Conservation (phyloP, 2,329 filamentous ascomycete genomes). For the Knoxdaviesia capensis region DNA sequence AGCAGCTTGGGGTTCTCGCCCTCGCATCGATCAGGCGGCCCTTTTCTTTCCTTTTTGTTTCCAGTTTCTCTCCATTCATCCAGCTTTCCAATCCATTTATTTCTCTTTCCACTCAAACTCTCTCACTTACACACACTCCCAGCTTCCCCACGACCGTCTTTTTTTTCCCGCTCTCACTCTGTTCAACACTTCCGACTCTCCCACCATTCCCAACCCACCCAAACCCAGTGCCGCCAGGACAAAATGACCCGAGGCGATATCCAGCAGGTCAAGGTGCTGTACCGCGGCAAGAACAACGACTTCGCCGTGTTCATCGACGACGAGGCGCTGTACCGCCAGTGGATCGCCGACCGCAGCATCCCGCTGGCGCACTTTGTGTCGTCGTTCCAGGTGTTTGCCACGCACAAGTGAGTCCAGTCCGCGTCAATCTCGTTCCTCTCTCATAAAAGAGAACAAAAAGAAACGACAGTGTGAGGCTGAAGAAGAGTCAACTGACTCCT, state of each 20-base stretch:
- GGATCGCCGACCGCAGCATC: slow-evolving; percentile 60
- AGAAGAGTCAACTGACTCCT: too few relatives aligned
- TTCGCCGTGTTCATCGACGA: slow-evolving; percentile 41
- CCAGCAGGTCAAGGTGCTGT: slow-evolving; percentile 59
- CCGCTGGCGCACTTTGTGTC: slow-evolving; percentile 73
- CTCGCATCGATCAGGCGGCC: too few relatives aligned
- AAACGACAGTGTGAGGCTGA: slow-evolving; percentile 7
- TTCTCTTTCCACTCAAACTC: too few relatives aligned
- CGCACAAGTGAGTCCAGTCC: slow-evolving; percentile 52
- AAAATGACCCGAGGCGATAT: slow-evolving; percentile 56
- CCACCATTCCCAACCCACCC: slow-evolving; percentile 3
- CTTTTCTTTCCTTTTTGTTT: too few relatives aligned
- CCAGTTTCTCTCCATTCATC: too few relatives aligned
- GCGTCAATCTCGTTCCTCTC: not conserved
- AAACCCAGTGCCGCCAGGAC: slow-evolving; percentile 5
- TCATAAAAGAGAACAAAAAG: not conserved
- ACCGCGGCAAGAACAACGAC: slow-evolving; percentile 48
- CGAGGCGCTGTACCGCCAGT: slow-evolving; percentile 49
- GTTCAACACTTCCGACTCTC: too few relatives aligned
- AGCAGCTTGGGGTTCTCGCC: too few relatives aligned
- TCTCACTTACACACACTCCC: too few relatives aligned
- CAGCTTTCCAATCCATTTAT: too few relatives aligned
- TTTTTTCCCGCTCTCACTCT: too few relatives aligned
- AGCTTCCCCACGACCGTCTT: too few relatives aligned
- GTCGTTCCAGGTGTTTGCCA: slow-evolving; percentile 75